Conservation (phyloP, 805 yeast genomes). For the Wickerhamiella siamensis region DNA sequence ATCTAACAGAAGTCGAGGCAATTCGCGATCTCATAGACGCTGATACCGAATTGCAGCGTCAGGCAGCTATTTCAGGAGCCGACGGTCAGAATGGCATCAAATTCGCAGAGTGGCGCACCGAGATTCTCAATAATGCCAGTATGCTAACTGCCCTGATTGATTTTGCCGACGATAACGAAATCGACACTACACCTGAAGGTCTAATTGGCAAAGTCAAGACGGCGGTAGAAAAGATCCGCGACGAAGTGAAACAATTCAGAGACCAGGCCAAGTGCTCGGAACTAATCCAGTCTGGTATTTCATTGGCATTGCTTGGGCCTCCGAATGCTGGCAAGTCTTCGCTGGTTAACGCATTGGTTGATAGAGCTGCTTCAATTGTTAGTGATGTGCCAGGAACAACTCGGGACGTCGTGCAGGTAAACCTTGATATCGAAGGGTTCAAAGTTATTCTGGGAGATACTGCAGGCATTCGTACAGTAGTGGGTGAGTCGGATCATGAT, state of each 20-base stretch:
- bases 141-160: constrained; percentile 78
- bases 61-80: constrained; percentile 58
- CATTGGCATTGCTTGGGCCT: constrained; percentile 65
- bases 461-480: constrained; percentile 59
- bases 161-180: constrained; percentile 69
- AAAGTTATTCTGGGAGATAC: constrained; percentile 81
- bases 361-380: constrained; percentile 77
- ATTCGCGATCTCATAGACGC: constrained; percentile 80
- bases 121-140: constrained; percentile 53
- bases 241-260: background rate
- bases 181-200: background rate
- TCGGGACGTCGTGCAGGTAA: constrained; percentile 71
- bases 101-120: constrained; percentile 53
- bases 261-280: constrained; percentile 24
- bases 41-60: constrained; percentile 79
- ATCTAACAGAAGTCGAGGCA: constrained; percentile 83
- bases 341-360: constrained; percentile 57
- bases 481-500: constrained; percentile 25
- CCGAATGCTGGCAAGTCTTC: constrained; percentile 97
- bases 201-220: constrained; percentile 27
- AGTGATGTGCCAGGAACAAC: constrained; percentile 91
- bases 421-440: constrained; percentile 68
- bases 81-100: constrained; percentile 47
- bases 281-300: constrained; percentile 57
- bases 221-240: constrained; percentile 25